Conservation (phyloP, 208 protist genomes). For the Crithidia mellificae region DNA sequence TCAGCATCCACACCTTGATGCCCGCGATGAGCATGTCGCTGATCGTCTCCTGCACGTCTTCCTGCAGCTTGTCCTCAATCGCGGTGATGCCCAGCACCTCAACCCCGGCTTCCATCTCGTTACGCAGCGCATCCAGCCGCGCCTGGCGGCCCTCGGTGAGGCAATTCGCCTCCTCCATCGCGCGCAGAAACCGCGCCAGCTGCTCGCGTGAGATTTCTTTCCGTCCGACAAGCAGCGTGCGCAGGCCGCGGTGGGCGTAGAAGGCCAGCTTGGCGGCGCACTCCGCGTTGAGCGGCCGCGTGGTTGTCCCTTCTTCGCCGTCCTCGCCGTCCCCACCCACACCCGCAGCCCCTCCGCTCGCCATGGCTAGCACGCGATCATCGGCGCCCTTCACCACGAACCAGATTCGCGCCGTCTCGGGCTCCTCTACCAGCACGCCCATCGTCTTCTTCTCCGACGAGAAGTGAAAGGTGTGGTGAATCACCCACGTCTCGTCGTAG, state of each 20-base stretch:
- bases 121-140: conserved; percentile 49
- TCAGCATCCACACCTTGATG: conserved; percentile 97
- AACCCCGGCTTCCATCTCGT: conserved; percentile 84
- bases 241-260: conserved; percentile 70
- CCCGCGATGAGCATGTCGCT: conserved; percentile 65
- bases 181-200: conserved; percentile 39
- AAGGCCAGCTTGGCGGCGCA: conserved; percentile 41
- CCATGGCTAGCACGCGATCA: conserved; percentile 70
- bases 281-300: conserved; percentile 19
- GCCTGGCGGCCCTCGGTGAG: conserved; percentile 44
- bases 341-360: not conserved
- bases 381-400: conserved; percentile 91
- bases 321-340: no score
- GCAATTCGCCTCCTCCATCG: conserved; percentile 40
- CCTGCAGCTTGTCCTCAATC: conserved; percentile 98
- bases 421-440: conserved; percentile 77
- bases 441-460: conserved; percentile 89
- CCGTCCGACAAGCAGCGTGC: conserved; percentile 77
- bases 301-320: not conserved
- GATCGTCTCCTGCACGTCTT: conserved; percentile 92
- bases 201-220: conserved; percentile 51
- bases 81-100: conserved; percentile 92
- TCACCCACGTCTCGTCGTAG: conserved; percentile 44
- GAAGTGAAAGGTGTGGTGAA: conserved; percentile 88
- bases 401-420: conserved; percentile 33